Evolutionary conservation across 2,329 filamentous ascomycete species (phyloP).

Genomic region (Neonectria coccinea): DNA sequence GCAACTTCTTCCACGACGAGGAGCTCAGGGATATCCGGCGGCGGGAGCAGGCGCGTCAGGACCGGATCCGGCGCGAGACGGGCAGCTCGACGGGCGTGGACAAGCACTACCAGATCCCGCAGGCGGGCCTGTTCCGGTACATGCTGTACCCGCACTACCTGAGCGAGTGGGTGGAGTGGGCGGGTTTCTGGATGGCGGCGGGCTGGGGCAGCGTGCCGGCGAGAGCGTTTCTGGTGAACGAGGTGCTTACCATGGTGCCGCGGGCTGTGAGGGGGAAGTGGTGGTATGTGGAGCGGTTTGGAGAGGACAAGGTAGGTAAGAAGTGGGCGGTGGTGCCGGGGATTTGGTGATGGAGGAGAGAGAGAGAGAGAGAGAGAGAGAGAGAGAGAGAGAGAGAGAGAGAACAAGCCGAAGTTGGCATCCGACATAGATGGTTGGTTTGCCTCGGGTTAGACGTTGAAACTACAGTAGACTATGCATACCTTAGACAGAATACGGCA

Average conservation of each 20-base stretch:
- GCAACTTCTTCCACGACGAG: constrained; percentile 91
- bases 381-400: background rate
- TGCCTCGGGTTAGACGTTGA: constrained; percentile 6
- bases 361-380: background rate
- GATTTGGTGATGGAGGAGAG: constrained; percentile 53
- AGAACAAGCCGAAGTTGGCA: constrained; percentile 11
- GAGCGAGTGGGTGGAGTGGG: constrained; percentile 98
- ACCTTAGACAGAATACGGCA: background rate
- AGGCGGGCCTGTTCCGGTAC: constrained; percentile 83
- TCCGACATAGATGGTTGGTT: constrained; percentile 21
- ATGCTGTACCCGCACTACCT: constrained; percentile 94
- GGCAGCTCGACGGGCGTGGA: constrained; percentile 53
- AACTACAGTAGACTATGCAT: background rate
- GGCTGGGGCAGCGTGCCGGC: constrained; percentile 78
- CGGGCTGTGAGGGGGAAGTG: constrained; percentile 81
- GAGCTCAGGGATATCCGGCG: constrained; percentile 88
- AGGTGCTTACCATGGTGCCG: constrained; percentile 90
- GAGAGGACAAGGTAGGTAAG: constrained; percentile 79
- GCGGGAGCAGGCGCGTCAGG: constrained; percentile 71
- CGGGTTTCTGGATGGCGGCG: constrained; percentile 84
- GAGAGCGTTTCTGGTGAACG: constrained; percentile 85
- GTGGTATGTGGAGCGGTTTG: constrained; percentile 93
- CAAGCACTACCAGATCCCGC: constrained; percentile 89
- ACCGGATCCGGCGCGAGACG: constrained; percentile 47
- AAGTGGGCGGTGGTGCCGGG: constrained; percentile 78